phyloP scores from a whole-genome alignment of 306 rosid genomes.

The Vigna radiata region DNA sequence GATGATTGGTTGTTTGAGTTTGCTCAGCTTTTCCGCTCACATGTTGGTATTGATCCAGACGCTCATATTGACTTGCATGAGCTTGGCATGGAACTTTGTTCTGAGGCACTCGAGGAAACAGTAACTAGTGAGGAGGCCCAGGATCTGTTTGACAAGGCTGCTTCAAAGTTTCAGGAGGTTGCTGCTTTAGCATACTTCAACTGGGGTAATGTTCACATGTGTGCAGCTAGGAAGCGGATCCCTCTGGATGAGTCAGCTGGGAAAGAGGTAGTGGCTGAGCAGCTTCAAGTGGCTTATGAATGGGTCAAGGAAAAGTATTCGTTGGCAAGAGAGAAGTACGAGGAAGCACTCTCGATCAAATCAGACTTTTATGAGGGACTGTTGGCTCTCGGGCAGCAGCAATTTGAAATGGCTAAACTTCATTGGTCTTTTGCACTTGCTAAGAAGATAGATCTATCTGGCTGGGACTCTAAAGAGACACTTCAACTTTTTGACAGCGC shows the following conservation, averaged over 20 bases:
- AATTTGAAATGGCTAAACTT: conserved; percentile 98
- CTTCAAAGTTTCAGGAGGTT: conserved; percentile 97
- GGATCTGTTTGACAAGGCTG: conserved; percentile 87
- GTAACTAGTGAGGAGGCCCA: conserved; percentile 98
- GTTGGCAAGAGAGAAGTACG: conserved; percentile 87
- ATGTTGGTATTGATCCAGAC: conserved; percentile 96
- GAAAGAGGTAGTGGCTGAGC: conserved; percentile 72
- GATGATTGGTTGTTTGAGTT: conserved; percentile 99
- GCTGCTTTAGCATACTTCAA: conserved; percentile 96
- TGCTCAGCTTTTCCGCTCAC: conserved; percentile 95
- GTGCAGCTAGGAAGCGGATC: conserved; percentile 94
- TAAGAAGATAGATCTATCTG: conserved; percentile 77
- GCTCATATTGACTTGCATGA: conserved; percentile 97
- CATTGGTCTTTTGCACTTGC: conserved; percentile 97
- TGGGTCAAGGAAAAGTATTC: conserved; percentile 97
- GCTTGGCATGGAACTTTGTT: conserved; percentile 98
- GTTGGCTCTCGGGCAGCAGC: conserved; percentile 92
- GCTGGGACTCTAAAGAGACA: conserved; percentile 81
- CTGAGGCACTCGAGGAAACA: conserved; percentile 97
- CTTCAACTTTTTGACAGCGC: conserved; percentile 81
- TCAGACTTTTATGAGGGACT: conserved; percentile 96
- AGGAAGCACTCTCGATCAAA: conserved; percentile 85
- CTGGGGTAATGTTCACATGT: conserved; percentile 98
- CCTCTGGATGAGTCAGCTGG: conserved; percentile 90
- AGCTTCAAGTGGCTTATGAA: conserved; percentile 91